Evolutionary conservation across 139 green algal genomes (phyloP).

Genomic region (Axilococcus clingmanii): DNA sequence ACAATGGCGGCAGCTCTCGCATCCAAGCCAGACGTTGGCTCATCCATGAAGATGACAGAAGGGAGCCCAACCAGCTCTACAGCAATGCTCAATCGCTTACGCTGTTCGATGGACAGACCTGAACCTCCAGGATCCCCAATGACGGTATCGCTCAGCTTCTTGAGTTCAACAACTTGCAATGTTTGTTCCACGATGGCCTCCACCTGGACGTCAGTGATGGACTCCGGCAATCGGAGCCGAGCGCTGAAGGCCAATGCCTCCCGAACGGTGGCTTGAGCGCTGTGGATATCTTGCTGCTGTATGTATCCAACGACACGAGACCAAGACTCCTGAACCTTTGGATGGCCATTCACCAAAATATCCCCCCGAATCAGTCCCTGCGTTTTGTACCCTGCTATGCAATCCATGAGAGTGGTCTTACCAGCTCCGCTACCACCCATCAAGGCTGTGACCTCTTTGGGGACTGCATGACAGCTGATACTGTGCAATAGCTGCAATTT

Average conservation of each 20-base stretch:
- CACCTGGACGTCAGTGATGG: constrained; percentile 11
- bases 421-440: constrained; percentile 55
- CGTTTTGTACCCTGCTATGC: constrained; percentile 67
- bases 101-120: constrained; percentile 70
- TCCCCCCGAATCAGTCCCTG: constrained; percentile 51
- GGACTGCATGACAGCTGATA: constrained; percentile 42
- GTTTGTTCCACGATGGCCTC: constrained; percentile 44
- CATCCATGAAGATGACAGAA: constrained; percentile 11
- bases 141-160: constrained; percentile 15
- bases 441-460: constrained; percentile 40
- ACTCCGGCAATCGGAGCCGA: constrained; percentile 40
- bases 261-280: constrained; percentile 38
- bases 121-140: constrained; percentile 31
- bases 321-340: constrained; percentile 60
- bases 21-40: constrained; percentile 61
- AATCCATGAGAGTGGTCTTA: constrained; percentile 72
- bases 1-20: constrained; percentile 76
- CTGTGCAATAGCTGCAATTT: constrained; percentile 42
- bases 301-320: constrained; percentile 51
- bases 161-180: constrained; percentile 65
- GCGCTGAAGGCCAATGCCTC: constrained; percentile 55
- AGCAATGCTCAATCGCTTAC: constrained; percentile 86
- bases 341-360: constrained; percentile 49
- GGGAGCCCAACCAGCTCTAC: constrained; percentile 79
- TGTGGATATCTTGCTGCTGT: constrained; percentile 33